Conservation (phyloP, 1,284 basidiomycete species). For the Boletus semigastroideus region DNA sequence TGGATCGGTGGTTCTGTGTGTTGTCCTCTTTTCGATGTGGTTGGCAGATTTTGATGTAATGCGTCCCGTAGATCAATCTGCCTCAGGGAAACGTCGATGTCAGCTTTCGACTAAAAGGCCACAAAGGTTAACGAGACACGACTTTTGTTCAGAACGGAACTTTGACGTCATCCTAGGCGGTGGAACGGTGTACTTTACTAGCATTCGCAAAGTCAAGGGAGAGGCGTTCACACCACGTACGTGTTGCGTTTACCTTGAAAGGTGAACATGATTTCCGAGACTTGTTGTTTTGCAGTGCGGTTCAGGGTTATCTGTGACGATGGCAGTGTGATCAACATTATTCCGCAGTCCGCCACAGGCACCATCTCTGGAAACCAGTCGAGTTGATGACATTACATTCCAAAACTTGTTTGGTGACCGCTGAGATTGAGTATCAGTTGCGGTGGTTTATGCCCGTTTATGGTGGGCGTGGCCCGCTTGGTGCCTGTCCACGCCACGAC, state of each 20-base stretch:
- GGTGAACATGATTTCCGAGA: neutral
- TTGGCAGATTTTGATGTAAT: neutral
- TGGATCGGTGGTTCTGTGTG: slow-evolving; percentile 66
- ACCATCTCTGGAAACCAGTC: neutral
- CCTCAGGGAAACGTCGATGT: slow-evolving; percentile 75
- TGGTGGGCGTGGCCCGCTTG: too few species aligned
- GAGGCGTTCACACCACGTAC: slow-evolving; percentile 64
- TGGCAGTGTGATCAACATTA: slow-evolving; percentile 46
- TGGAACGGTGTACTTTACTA: slow-evolving; percentile 79
- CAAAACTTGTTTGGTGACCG: neutral
- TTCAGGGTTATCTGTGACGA: slow-evolving; percentile 71
- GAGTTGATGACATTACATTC: neutral
- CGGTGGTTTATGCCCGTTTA: neutral
- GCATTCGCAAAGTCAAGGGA: slow-evolving; percentile 75
- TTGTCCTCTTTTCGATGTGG: neutral
- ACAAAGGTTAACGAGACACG: slow-evolving; percentile 47
- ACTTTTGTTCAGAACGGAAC: neutral
- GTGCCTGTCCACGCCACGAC: neutral
- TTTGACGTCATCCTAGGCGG: slow-evolving; percentile 41
- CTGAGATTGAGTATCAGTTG: neutral
- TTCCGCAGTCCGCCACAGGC: neutral
- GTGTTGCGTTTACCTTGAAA: slow-evolving; percentile 29
- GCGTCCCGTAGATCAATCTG: slow-evolving; percentile 56
- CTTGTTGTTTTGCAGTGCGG: slow-evolving; percentile 46
- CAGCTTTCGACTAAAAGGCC: slow-evolving; percentile 71